phyloP scores from a whole-genome alignment of 2,329 filamentous ascomycete genomes.

The Clarireedia monteithiana region DNA sequence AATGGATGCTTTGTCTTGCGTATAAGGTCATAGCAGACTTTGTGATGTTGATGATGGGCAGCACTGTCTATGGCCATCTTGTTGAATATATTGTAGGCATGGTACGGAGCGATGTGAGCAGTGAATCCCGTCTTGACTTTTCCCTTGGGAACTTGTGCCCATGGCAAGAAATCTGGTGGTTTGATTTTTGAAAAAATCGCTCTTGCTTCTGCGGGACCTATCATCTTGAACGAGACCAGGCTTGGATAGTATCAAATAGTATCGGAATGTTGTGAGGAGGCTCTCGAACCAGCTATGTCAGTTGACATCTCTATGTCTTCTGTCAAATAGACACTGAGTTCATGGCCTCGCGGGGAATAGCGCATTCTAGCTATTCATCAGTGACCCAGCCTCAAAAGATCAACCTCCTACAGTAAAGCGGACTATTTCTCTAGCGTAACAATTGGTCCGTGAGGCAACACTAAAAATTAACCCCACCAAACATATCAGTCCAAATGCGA shows the following conservation, averaged over 20 bases:
- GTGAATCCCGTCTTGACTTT: not conserved
- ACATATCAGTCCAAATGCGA: not conserved
- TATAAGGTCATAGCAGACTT: not conserved
- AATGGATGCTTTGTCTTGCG: conserved; percentile 31
- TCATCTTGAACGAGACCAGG: not conserved
- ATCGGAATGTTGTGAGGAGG: too few species aligned
- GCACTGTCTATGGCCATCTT: not conserved
- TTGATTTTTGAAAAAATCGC: not conserved
- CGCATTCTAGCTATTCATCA: not conserved
- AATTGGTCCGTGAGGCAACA: not conserved
- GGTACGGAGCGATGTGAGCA: not conserved
- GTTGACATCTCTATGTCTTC: too few species aligned
- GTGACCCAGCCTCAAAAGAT: not conserved
- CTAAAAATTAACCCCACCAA: not conserved
- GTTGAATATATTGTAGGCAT: not conserved
- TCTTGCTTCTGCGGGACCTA: not conserved
- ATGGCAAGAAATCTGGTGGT: not conserved
- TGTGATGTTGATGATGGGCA: not conserved
- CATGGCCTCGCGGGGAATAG: too few species aligned
- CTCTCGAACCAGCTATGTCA: too few species aligned
- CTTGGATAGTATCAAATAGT: not conserved
- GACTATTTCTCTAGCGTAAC: not conserved
- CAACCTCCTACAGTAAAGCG: not conserved
- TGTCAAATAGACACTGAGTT: too few species aligned
- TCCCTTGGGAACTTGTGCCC: not conserved